A percentile compares a stretch with the other conserved stretches of the same genome.
Conservation (phyloP, 495 filamentous ascomycete species). For the Chaetomium fimeti region DNA sequence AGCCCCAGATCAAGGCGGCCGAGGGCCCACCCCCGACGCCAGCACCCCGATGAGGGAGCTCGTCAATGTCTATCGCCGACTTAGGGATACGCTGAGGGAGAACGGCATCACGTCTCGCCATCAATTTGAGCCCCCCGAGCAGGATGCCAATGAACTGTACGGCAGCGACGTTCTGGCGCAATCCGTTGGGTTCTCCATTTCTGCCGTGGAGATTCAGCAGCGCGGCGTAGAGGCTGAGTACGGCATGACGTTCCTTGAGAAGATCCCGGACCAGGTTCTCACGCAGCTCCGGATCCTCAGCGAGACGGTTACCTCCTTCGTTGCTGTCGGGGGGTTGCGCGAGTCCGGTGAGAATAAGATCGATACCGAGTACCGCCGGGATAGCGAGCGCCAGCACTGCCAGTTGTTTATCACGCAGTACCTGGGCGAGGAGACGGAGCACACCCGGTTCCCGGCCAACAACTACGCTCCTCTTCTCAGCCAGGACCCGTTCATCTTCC, state of each 20-base stretch:
- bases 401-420: constrained; percentile 69
- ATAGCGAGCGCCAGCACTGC: constrained; percentile 69
- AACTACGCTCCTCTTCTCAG: constrained; percentile 65
- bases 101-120: constrained; percentile 61
- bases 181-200: constrained; percentile 83
- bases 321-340: constrained; percentile 69
- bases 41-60: constrained; percentile 64
- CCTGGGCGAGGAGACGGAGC: constrained; percentile 37
- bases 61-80: constrained; percentile 72
- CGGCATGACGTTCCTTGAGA: constrained; percentile 75
- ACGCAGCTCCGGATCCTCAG: constrained; percentile 88
- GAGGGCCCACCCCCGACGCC: constrained; percentile 32
- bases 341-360: constrained; percentile 58
- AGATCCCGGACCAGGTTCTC: constrained; percentile 74
- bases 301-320: constrained; percentile 83
- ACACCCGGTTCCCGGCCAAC: constrained; percentile 38
- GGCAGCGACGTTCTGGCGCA: constrained; percentile 68
- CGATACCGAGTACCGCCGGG: constrained; percentile 64
- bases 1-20: constrained; percentile 21
- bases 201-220: constrained; percentile 87
- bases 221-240: constrained; percentile 77
- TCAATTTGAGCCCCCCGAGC: constrained; percentile 29
- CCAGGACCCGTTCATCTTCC: constrained; percentile 81
- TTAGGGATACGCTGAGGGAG: constrained; percentile 71
- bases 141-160: constrained; percentile 43